Conservation (phyloP, 2,329 filamentous ascomycete genomes). For the Colletotrichum tropicale region DNA sequence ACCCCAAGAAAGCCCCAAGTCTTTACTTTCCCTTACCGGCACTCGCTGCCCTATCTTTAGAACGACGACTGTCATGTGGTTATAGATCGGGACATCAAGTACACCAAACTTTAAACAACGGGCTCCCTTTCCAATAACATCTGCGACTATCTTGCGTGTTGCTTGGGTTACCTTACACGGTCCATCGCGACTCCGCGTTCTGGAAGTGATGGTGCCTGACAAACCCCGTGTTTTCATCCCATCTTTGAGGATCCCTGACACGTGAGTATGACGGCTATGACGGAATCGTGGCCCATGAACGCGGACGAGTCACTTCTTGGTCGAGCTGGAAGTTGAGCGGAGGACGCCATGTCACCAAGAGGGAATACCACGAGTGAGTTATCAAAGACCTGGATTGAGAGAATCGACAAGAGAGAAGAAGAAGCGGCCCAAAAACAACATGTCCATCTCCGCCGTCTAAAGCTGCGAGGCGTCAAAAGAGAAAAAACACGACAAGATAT, state of each 20-base stretch:
- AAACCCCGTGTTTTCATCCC: not conserved
- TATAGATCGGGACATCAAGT: not conserved
- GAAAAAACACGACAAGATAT: constrained; percentile 48
- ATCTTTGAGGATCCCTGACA: not conserved
- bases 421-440: constrained; percentile 16
- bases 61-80: not conserved
- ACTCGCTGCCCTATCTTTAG: not conserved
- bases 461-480: constrained; percentile 37
- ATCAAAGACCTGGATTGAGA: constrained; percentile 22
- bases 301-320: not conserved
- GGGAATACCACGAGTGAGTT: not conserved
- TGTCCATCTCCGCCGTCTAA: constrained; percentile 41
- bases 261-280: constrained; percentile 2
- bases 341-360: not conserved
- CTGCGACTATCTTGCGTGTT: not conserved
- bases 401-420: constrained; percentile 21
- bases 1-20: not conserved
- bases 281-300: not conserved
- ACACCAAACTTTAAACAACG: not conserved
- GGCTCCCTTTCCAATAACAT: not conserved
- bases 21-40: not conserved
- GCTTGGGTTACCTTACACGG: not conserved
- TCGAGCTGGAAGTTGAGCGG: not conserved
- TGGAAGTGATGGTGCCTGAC: not conserved
- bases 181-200: not conserved